Base-by-base conservation (phyloP, 2,329 filamentous ascomycete genomes). In the Cryphonectria carpinicola region DNA sequence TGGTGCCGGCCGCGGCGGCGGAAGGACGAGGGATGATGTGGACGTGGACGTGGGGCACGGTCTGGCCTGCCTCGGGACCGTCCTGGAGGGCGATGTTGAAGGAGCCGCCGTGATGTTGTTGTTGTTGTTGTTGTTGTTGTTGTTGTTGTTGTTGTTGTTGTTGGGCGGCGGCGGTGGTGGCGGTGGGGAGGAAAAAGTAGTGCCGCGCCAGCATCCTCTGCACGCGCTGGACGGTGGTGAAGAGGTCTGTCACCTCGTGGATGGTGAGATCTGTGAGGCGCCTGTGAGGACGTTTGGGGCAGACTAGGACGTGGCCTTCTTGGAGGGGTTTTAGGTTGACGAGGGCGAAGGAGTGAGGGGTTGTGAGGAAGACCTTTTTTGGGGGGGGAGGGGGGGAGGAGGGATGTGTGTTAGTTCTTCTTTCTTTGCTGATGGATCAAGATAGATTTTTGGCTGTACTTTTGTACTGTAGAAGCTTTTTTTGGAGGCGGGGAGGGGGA, bases 1-100 rank as follows among this genome's bases (percentile, higher is more conserved):
- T 78, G 6, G 79, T 78, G 17, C 58, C 43, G 43, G 76, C 83
- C 78, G 79, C 86, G 78, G 89, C 85, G 54, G 90, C 87, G 70
- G 82, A 84, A 71, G 84, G 84, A 49, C 95, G 84, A 28, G 95
- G 95, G 68, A 98, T 95, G 65, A 98, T 88, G 82, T 99, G 96
- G 37, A 94, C 92, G 82, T 99, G 96, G 19, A 98, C 90, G 82
- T 99, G 96, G 11, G 93, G 86, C 61, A 99, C 95, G 70, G 94
- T 97, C 86, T 99, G 96, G 0, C 96, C 96, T 0, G 96, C 94
- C 71, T 94, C 93, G 43, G 86, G 84, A 28, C 96, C 96, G 80
- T 99, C 96, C 80, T 99, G 96, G n/a, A 99, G 88, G 0, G 95
- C 95, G 65, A 99, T 90, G 78, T 97, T 98, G 82, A 98, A 92